These are phyloP conservation scores for Trichoderma breve DNA, from an alignment of 2,329 filamentous ascomycete genomes.

Conservation along the genomic window DNA sequence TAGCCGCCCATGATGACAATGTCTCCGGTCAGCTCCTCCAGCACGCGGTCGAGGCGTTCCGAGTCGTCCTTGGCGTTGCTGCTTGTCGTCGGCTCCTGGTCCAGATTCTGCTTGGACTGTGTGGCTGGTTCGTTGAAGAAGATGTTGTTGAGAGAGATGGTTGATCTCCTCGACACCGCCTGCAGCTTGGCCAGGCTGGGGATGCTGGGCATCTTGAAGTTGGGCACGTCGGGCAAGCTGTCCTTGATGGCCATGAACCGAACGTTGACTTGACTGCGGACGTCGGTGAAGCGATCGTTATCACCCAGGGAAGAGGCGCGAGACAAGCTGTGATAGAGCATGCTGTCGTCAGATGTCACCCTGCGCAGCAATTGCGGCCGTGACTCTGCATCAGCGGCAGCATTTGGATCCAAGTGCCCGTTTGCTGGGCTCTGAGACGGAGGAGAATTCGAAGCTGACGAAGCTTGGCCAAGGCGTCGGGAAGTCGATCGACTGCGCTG, in stretches of 20 bases:
- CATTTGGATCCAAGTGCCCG: neutral
- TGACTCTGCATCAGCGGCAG: slow-evolving; percentile 5
- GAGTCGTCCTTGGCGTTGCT: slow-evolving; percentile 25
- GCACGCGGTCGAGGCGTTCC: slow-evolving; percentile 49
- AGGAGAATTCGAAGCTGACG: neutral
- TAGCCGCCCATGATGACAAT: slow-evolving; percentile 88
- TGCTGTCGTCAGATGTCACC: slow-evolving; percentile 63
- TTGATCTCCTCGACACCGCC: slow-evolving; percentile 30
- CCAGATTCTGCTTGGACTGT: slow-evolving; percentile 29
- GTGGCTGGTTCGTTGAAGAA: slow-evolving; percentile 28
- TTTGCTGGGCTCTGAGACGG: neutral
- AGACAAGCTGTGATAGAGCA: slow-evolving; percentile 74
- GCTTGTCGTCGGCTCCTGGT: slow-evolving; percentile 21
- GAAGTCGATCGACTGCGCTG: slow-evolving; percentile 5
- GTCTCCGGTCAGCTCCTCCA: slow-evolving; percentile 76
- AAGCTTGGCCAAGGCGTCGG: neutral
- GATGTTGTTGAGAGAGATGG: slow-evolving; percentile 34
- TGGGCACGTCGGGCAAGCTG: slow-evolving; percentile 76
- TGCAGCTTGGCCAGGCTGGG: slow-evolving; percentile 58
- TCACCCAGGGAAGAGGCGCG: slow-evolving; percentile 81
- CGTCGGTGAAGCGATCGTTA: slow-evolving; percentile 74
- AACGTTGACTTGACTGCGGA: slow-evolving; percentile 83
- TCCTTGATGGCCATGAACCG: slow-evolving; percentile 88
- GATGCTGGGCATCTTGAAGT: slow-evolving; percentile 68
- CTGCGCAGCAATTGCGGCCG: slow-evolving; percentile 32